Evolutionary conservation across 2,329 filamentous ascomycete species (phyloP).

Genomic region (Aspergillus niger): DNA sequence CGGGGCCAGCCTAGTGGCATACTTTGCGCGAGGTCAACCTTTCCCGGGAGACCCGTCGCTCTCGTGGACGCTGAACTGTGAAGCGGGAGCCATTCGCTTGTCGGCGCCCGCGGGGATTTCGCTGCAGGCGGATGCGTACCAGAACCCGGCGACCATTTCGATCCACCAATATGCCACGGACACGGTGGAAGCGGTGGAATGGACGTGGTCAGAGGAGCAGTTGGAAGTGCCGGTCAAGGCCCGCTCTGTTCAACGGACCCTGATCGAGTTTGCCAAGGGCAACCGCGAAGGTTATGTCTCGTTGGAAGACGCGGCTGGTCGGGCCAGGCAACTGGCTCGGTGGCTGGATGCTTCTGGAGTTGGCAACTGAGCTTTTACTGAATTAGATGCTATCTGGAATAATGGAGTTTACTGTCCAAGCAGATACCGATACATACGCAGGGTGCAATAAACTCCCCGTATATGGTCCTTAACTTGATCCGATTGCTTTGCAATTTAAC

Average conservation of each 20-base stretch:
- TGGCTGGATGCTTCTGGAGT: neutral
- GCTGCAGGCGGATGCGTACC: neutral
- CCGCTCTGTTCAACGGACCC: neutral
- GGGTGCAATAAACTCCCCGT: too few species aligned
- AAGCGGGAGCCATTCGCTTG: neutral
- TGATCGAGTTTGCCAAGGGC: neutral
- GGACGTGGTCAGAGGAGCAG: slow-evolving; percentile 2
- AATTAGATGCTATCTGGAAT: too few species aligned
- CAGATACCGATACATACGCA: too few species aligned
- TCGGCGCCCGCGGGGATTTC: neutral
- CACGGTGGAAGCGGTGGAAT: neutral
- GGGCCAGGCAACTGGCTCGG: neutral
- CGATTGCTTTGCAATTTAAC: too few species aligned
- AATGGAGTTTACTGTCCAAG: too few species aligned
- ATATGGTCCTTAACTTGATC: too few species aligned
- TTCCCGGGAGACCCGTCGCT: neutral
- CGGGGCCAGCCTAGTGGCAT: neutral
- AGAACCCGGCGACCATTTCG: neutral
- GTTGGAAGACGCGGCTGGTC: neutral
- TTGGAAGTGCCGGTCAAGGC: neutral
- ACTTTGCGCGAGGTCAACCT: neutral
- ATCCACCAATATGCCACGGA: neutral
- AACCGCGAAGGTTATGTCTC: neutral
- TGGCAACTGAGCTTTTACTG: too few species aligned
- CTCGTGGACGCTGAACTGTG: neutral